Evolutionary conservation across 345 rosid species (phyloP), one percentile per base, ranked within the genome.

Genomic region (Lepidium sativum): DNA sequence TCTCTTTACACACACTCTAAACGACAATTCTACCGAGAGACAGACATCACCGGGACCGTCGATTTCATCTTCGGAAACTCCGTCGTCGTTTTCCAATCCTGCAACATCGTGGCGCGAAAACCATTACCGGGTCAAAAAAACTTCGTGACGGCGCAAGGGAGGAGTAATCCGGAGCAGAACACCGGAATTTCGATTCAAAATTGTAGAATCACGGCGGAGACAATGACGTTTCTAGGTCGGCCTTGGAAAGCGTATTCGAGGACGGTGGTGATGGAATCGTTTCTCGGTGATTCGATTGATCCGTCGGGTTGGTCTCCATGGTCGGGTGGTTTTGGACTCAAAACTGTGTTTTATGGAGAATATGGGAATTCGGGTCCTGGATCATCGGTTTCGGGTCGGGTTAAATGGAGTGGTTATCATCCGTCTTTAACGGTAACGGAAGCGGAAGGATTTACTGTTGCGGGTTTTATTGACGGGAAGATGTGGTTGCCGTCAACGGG

Each of bases 61-160:
- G 90, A 87, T 54, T 84, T 87, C 74, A 87, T 87, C 34, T 87
- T 87, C 33, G 95, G 86, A 2, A 80, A 87, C 33, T 82, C 90
- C 1, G 86, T 80, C 2, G 88, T 68, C 6, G 86, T 87, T 6
- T 63, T 84, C 33, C 90, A 87, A 20, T 78, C 75, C 4, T 87
- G 95, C 71, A 70, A 71, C 67, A 80, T 87, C 44, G 70, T 70
- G 13, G 78, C 82, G 0, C 76, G 85, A 11, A 69, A 68, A 14
- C 84, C 85, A 0, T 63, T 77, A 5, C 61, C 68, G 49, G 82
- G 80, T 18, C 82, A 81, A 37, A 66, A 67, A 54, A 84, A 82
- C 63, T 80, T 80, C 17, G 70, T 87, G 17, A 84, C 95, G 6
- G 88, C 95, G 0, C 95, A 87, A 66, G 90, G 85, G 2, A 78